These are phyloP conservation scores for Pyricularia grisea DNA, from an alignment of 2,329 filamentous ascomycete genomes.

Conservation along the genomic window DNA sequence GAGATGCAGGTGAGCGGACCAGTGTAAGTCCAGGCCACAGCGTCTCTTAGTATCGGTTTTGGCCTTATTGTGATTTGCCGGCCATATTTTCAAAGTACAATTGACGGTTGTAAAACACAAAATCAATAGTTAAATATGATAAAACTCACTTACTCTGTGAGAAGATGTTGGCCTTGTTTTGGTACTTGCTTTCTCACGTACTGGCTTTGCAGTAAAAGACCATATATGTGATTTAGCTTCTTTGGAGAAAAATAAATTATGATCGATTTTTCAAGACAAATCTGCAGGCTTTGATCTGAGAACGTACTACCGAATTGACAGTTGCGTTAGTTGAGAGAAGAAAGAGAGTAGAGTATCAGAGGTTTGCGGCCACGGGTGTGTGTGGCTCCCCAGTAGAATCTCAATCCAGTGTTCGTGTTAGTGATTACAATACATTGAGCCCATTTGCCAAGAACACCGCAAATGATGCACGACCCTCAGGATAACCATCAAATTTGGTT, in stretches of 20 bases:
- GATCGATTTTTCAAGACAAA: no score
- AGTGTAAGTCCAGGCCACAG: neutral
- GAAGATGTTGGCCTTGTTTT: neutral
- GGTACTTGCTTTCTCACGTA: neutral
- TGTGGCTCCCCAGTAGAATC: neutral
- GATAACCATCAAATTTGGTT: neutral
- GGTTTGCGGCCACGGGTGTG: neutral
- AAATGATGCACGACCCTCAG: neutral
- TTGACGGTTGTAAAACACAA: neutral
- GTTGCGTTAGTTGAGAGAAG: neutral
- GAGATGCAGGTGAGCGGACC: neutral
- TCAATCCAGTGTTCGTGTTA: neutral
- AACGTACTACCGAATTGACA: neutral
- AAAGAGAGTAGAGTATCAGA: neutral
- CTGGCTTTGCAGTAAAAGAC: neutral
- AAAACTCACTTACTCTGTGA: neutral
- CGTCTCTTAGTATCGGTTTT: neutral
- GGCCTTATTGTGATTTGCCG: neutral
- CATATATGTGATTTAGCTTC: neutral
- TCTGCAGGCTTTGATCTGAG: no score
- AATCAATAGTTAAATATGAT: neutral
- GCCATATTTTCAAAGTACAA: neutral
- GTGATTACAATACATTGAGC: neutral
- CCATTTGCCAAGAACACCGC: neutral
- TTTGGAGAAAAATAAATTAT: no score